Conservation (phyloP, 129 eudicot species). For the Saussurea involucrata region DNA sequence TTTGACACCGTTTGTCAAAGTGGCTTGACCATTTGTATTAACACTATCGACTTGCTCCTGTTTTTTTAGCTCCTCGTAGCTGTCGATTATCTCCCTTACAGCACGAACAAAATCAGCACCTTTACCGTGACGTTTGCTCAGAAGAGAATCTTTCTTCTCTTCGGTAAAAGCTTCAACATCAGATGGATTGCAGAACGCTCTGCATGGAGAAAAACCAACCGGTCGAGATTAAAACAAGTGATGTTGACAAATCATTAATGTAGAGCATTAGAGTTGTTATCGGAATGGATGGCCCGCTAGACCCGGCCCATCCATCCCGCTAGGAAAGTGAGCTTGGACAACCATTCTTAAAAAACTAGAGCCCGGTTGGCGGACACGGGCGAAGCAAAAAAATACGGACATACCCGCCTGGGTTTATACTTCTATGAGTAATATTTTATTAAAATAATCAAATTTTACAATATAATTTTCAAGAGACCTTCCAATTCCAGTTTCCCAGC, state of each 20-base stretch:
- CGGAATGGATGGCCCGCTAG: background rate
- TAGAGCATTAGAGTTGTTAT: background rate
- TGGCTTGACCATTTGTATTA: conserved; percentile 28
- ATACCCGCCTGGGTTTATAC: background rate
- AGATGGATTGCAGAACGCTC: conserved; percentile 90
- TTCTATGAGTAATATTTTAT: background rate
- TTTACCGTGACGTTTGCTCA: conserved; percentile 69
- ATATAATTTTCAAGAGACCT: too few species aligned
- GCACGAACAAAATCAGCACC: conserved; percentile 91
- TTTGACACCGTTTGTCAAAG: conserved; percentile 33
- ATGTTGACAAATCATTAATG: background rate
- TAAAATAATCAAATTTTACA: background rate
- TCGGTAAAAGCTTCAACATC: conserved; percentile 92
- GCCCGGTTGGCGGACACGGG: background rate
- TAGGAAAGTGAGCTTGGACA: background rate
- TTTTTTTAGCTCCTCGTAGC: conserved; percentile 62
- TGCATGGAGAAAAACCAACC: conserved; percentile 22
- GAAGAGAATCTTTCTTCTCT: conserved; percentile 63
- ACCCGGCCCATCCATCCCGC: background rate
- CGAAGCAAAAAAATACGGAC: background rate
- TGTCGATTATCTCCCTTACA: conserved; percentile 63
- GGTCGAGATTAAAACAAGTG: background rate
- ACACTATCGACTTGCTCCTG: conserved; percentile 31
- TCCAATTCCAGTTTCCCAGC: background rate
- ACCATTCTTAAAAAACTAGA: too few species aligned